These are phyloP conservation scores for Carex myosuroides DNA, from an alignment of 176 grass and related monocot genomes.

Conservation along the genomic window DNA sequence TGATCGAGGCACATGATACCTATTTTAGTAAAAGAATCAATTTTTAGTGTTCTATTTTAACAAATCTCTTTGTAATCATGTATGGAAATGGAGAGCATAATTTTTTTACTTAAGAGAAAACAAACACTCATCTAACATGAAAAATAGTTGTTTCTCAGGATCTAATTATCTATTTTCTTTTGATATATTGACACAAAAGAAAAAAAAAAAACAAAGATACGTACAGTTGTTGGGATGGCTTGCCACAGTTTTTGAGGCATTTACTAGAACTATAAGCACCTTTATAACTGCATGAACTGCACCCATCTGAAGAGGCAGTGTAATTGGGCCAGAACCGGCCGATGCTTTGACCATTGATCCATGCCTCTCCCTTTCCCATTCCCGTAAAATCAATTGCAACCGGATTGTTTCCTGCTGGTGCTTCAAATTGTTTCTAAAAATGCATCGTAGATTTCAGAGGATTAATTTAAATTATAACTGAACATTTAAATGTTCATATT, in stretches of 20 bases:
- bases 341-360: conserved; percentile 95
- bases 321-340: conserved; percentile 93
- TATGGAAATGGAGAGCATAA: neutral
- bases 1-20: conserved; percentile 79
- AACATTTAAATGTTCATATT: neutral
- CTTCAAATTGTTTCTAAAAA: conserved; percentile 52
- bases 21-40: conserved; percentile 36
- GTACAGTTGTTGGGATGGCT: conserved; percentile 84
- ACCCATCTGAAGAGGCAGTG: conserved; percentile 53
- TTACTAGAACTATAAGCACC: conserved; percentile 53
- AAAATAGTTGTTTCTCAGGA: neutral
- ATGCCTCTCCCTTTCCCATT: conserved; percentile 92
- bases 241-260: conserved; percentile 90
- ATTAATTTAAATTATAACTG: conserved; percentile 12
- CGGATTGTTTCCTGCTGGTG: conserved; percentile 68
- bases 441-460: neutral
- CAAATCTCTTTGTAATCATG: neutral
- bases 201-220: conserved; percentile 7
- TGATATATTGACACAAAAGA: neutral
- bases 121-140: neutral
- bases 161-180: neutral
- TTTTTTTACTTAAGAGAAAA: neutral
- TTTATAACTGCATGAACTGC: conserved; percentile 69
- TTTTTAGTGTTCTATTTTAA: neutral
- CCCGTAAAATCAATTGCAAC: conserved; percentile 88